A percentile compares a stretch with the other conserved stretches of the same genome.
phyloP scores from a whole-genome alignment of 2,329 filamentous ascomycete genomes.

The Clathrospora elynae region DNA sequence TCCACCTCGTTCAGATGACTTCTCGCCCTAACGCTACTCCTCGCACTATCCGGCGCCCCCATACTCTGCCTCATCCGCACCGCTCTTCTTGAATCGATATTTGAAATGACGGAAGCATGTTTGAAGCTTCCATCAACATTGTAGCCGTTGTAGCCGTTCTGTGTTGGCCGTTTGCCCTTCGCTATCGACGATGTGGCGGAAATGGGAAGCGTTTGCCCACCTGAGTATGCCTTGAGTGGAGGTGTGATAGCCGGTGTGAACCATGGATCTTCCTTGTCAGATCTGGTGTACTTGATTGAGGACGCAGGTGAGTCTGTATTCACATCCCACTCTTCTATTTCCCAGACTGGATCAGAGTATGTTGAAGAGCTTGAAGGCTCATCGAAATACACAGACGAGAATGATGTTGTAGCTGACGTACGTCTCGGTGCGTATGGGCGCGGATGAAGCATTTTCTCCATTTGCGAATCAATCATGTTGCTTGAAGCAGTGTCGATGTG shows the following conservation, averaged over 20 bases:
- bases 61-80: conserved; percentile 31
- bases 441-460: conserved; percentile 48
- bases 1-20: conserved; percentile 40
- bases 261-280: conserved; percentile 24
- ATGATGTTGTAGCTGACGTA: conserved; percentile 36
- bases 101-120: conserved; percentile 9
- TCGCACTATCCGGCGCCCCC: conserved; percentile 26
- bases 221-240: conserved; percentile 19
- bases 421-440: conserved; percentile 30
- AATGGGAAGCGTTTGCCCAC: neutral
- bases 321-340: conserved; percentile 26
- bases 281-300: conserved; percentile 26
- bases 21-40: conserved; percentile 34
- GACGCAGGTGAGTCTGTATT: conserved; percentile 25
- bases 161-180: conserved; percentile 27
- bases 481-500: conserved; percentile 29
- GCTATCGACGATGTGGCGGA: conserved; percentile 9
- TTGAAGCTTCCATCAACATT: conserved; percentile 17
- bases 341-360: conserved; percentile 25
- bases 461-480: conserved; percentile 35
- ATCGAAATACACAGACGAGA: conserved; percentile 43
- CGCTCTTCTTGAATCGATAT: conserved; percentile 25
- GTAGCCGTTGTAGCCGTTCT: conserved; percentile 22
- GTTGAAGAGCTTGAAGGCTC: conserved; percentile 27
- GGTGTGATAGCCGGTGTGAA: conserved; percentile 12